A percentile compares a stretch with the other conserved stretches of the same genome.
These are phyloP conservation scores for Leccinellum rugosiceps DNA, from an alignment of 768 basidiomycete species.

Conservation along the genomic window DNA sequence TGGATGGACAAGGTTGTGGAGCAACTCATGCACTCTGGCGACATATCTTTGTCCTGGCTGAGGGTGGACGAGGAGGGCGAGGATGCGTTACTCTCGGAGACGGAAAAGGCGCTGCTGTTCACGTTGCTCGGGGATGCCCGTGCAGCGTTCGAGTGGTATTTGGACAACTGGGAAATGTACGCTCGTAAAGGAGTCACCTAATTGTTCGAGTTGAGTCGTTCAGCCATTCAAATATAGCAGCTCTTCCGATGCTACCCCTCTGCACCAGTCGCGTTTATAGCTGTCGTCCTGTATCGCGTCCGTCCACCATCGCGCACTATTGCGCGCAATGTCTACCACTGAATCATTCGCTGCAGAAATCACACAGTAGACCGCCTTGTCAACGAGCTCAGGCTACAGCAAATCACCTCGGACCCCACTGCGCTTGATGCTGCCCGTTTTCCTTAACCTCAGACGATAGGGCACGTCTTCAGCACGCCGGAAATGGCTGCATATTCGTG, in stretches of 20 bases:
- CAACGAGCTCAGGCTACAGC: slow-evolving; percentile 52
- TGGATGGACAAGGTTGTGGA: slow-evolving; percentile 23
- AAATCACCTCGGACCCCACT: slow-evolving; percentile 45
- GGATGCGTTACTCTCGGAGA: slow-evolving; percentile 1
- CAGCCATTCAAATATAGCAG: not conserved
- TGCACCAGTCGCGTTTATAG: slow-evolving; percentile 29
- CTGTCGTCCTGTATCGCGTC: slow-evolving; percentile 5
- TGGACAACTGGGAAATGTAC: slow-evolving; percentile 9
- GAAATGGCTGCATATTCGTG: not conserved
- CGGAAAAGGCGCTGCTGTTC: slow-evolving; percentile 10
- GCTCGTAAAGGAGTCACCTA: not conserved
- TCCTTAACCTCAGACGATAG: slow-evolving; percentile 42
- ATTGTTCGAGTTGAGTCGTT: not conserved
- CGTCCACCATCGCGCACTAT: not conserved
- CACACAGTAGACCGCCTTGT: slow-evolving; percentile 51
- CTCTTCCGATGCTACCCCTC: too few relatives aligned
- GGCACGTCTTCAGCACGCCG: slow-evolving; percentile 42
- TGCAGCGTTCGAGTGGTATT: slow-evolving; percentile 21
- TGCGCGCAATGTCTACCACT: not conserved
- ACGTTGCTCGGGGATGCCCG: slow-evolving; percentile 23
- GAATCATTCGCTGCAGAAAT: slow-evolving; percentile 54
- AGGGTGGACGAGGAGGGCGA: slow-evolving; percentile 1
- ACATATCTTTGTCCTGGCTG: slow-evolving; percentile 7
- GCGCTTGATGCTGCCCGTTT: slow-evolving; percentile 48
- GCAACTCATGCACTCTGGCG: slow-evolving; percentile 11